Evolutionary conservation across 768 basidiomycete genomes (phyloP).

Genomic region (Mrakia gelida): DNA sequence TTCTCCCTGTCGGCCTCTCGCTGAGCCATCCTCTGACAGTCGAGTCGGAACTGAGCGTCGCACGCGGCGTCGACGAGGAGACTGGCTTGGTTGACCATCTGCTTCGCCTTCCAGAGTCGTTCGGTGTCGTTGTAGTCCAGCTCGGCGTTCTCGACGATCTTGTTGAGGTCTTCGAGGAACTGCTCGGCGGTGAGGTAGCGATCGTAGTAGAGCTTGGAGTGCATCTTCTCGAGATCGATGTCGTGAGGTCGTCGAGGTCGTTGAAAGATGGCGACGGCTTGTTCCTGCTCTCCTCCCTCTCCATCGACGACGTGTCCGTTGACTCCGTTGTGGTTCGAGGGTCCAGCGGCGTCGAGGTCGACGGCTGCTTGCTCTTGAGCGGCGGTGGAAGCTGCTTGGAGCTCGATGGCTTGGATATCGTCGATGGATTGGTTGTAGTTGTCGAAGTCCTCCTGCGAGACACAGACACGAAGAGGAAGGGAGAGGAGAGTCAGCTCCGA

Average conservation of each 20-base stretch:
- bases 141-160: conserved; percentile 55
- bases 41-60: conserved; percentile 67
- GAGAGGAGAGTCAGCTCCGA: not conserved
- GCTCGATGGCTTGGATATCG: conserved; percentile 35
- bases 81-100: conserved; percentile 74
- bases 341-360: conserved; percentile 3
- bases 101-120: conserved; percentile 71
- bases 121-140: conserved; percentile 72
- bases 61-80: conserved; percentile 83
- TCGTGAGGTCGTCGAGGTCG: conserved; percentile 51
- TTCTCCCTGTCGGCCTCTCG: conserved; percentile 56
- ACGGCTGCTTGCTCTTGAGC: not conserved
- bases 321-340: conserved; percentile 9
- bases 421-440: conserved; percentile 44
- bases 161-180: conserved; percentile 63
- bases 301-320: conserved; percentile 11
- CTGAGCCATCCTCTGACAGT: conserved; percentile 81
- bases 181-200: conserved; percentile 82
- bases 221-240: conserved; percentile 90
- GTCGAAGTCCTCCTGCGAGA: conserved; percentile 66
- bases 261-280: conserved; percentile 1
- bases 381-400: conserved; percentile 28
- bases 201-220: conserved; percentile 63
- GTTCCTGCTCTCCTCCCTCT: not conserved
- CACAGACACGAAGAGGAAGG: not conserved